Evolutionary conservation across 1,284 basidiomycete species (phyloP).

Genomic region (Xanthoconium separans): DNA sequence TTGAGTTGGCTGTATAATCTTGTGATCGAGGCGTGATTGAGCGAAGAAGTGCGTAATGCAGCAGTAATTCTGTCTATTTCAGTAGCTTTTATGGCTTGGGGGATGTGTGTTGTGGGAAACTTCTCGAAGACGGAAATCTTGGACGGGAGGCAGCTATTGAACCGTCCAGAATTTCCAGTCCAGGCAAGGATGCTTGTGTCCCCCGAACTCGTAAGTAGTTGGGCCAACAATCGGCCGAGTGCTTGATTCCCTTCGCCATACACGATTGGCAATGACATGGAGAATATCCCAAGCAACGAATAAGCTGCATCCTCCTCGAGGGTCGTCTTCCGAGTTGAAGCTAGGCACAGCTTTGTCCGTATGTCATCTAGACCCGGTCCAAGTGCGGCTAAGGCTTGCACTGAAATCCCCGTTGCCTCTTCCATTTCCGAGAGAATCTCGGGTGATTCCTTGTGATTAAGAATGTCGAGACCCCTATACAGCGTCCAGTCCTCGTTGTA

Average conservation of each 20-base stretch:
- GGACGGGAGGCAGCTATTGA: not conserved
- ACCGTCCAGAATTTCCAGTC: not conserved
- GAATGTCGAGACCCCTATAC: not conserved
- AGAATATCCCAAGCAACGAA: not conserved
- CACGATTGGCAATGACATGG: not conserved
- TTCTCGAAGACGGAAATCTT: not conserved
- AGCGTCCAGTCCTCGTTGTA: not conserved
- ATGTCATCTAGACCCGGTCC: not conserved
- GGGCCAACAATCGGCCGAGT: not conserved
- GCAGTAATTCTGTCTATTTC: too few species aligned
- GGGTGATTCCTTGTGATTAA: too few species aligned
- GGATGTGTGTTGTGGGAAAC: too few species aligned
- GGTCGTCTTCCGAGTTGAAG: not conserved
- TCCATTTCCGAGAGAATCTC: too few species aligned
- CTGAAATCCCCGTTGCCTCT: too few species aligned
- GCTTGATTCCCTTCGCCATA: not conserved
- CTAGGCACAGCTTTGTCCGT: not conserved
- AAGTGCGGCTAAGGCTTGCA: too few species aligned
- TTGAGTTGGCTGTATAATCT: too few species aligned
- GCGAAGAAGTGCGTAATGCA: too few species aligned
- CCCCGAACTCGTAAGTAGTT: not conserved
- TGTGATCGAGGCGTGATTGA: too few species aligned
- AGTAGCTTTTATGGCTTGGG: too few species aligned
- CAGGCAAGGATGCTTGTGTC: not conserved
- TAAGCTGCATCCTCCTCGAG: not conserved